phyloP scores from a whole-genome alignment of 1,139 yeast species.

The Pichia sp. region DNA sequence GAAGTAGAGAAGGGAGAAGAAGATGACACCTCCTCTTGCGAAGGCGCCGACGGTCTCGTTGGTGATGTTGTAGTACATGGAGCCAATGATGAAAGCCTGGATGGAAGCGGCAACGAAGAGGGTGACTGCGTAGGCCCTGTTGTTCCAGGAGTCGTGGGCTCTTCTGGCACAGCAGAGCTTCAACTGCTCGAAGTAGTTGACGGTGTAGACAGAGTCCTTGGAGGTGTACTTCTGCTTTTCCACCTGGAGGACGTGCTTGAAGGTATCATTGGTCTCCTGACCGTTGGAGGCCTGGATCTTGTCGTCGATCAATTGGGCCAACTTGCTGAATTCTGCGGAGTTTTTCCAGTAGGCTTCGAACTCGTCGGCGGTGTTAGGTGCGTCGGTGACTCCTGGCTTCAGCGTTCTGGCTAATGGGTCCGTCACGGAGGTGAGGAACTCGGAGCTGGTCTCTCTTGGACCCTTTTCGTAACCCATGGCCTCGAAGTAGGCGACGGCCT shows the following conservation, averaged over 20 bases:
- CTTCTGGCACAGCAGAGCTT: slow-evolving; percentile 44
- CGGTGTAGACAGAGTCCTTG: slow-evolving; percentile 41
- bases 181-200: slow-evolving; percentile 43
- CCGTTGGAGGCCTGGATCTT: slow-evolving; percentile 8
- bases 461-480: slow-evolving; percentile 71
- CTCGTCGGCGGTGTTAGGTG: slow-evolving; percentile 39
- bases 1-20: slow-evolving; percentile 42
- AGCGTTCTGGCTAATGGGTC: slow-evolving; percentile 48
- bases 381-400: slow-evolving; percentile 41
- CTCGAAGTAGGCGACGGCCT: slow-evolving; percentile 58
- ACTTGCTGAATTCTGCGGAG: slow-evolving; percentile 35
- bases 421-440: slow-evolving; percentile 73
- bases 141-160: slow-evolving; percentile 45
- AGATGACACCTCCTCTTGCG: slow-evolving; percentile 39
- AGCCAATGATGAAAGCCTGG: slow-evolving; percentile 40
- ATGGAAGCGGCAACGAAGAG: slow-evolving; percentile 43
- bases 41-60: slow-evolving; percentile 36
- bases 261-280: slow-evolving; percentile 32
- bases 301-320: slow-evolving; percentile 32
- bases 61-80: slow-evolving; percentile 38
- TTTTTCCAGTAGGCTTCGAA: slow-evolving; percentile 46
- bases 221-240: slow-evolving; percentile 38
- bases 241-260: slow-evolving; percentile 30
- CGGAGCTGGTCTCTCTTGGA: slow-evolving; percentile 79
- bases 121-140: slow-evolving; percentile 45